These are phyloP conservation scores for Didymellaceae sp. DNA, from an alignment of 2,329 filamentous ascomycete species.

Conservation along the genomic window DNA sequence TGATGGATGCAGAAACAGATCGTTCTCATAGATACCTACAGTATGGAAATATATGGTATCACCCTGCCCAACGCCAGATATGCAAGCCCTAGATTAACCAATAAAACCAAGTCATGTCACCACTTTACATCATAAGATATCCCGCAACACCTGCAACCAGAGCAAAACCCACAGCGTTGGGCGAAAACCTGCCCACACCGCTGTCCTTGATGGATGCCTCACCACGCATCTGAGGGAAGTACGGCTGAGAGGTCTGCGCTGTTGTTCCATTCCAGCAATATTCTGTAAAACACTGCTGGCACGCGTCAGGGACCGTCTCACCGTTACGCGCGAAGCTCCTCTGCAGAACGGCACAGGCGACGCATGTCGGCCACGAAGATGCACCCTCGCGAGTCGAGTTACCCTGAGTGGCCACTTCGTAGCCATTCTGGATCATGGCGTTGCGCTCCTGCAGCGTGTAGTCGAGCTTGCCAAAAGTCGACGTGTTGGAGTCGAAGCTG, in stretches of 20 bases:
- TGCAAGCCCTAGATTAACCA: slow-evolving; percentile 1
- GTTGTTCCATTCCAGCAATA: slow-evolving; percentile 96
- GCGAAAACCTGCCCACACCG: slow-evolving; percentile 31
- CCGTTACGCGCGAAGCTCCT: slow-evolving; percentile 76
- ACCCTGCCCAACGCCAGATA: slow-evolving; percentile 6
- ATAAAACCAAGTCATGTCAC: background rate
- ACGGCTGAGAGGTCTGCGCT: slow-evolving; percentile 39
- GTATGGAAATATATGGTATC: slow-evolving; percentile 15
- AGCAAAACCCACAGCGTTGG: slow-evolving; percentile 30
- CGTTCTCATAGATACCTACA: slow-evolving; percentile 5
- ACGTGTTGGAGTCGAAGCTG: slow-evolving; percentile 75
- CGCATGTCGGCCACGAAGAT: slow-evolving; percentile 76
- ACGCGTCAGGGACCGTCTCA: slow-evolving; percentile 72
- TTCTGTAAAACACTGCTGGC: slow-evolving; percentile 73
- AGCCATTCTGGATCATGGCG: slow-evolving; percentile 84
- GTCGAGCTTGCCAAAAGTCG: slow-evolving; percentile 70
- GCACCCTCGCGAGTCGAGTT: slow-evolving; percentile 74
- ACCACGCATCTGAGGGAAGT: slow-evolving; percentile 33
- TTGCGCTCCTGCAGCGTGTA: slow-evolving; percentile 74
- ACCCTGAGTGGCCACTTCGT: slow-evolving; percentile 79
- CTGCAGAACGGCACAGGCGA: slow-evolving; percentile 84
- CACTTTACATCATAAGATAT: slow-evolving; percentile 22
- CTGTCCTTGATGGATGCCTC: slow-evolving; percentile 19
- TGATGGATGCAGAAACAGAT: too few species aligned
- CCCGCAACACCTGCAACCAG: slow-evolving; percentile 26